Base-by-base conservation (phyloP, 139 green algal genomes). In the Desmodesmus armatus region DNA sequence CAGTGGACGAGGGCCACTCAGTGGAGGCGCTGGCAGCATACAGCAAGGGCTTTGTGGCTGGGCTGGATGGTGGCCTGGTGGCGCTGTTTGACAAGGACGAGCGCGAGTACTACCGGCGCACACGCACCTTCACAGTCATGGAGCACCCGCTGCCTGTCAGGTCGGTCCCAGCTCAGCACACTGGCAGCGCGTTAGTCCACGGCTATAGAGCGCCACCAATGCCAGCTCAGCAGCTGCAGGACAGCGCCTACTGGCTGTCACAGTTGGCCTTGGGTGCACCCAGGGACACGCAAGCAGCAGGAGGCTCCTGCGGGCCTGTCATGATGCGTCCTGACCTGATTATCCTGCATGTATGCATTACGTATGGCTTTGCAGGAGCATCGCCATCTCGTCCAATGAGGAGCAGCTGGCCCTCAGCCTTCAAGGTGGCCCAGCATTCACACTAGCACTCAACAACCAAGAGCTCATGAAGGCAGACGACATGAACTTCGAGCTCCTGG, bases 401-500 rank as follows among this genome's bases (percentile, higher is more conserved):
- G 96, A 98, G 84, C 90, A 90, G 62, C 86, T 98, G 40, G 80
- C 94, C 5, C 92, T 89, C 80, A 90, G 88, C 1, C 78, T 94
- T 86, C 88, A 92, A 62, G 49, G 51, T 41, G 78, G 70, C 29
- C 87, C 90, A 60, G 79, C 92, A 40, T 95, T 92, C 86, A 89
- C 86, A 0, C 88, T 97, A 40, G 89, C 91, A 47, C 90, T 98
- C 65, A 85, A 84, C 69, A 95, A 94, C 87, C 78, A 88, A 17
- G 94, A 97, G 77, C 92, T 96, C 71, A 90, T 93, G 83, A 94
- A 96, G 87, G 67, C 88, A 17, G 93, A 97, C n/a, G 95, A 97
- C 78, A 94, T 95, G 88, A 94, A 94, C 84, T 96, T 96, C 87
- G 91, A 95, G 83, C 76, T 91, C 39, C 67, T 87, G 69, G 80